A percentile compares a stretch with the other conserved stretches of the same genome.
Conservation (phyloP, 257 asterid species). For the Paulownia fortunei region DNA sequence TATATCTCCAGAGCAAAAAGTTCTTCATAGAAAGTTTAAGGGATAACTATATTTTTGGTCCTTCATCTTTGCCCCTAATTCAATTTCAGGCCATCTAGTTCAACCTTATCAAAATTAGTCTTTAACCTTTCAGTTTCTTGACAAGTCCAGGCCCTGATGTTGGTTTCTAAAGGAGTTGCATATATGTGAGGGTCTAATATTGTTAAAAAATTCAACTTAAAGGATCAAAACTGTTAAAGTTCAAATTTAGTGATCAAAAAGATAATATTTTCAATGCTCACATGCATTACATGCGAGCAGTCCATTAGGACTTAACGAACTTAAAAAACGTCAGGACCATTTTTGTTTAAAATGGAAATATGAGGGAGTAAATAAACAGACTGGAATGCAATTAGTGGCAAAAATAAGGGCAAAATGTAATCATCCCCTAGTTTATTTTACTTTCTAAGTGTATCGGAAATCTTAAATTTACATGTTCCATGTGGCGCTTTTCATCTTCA, state of each 20-base stretch:
- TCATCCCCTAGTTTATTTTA: background rate
- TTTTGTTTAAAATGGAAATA: background rate
- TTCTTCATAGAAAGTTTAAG: background rate
- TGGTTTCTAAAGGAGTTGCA: slow-evolving; percentile 19
- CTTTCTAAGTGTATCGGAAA: background rate
- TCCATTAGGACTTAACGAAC: background rate
- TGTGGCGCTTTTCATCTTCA: background rate
- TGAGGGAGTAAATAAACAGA: background rate
- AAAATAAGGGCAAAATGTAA: background rate
- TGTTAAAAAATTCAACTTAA: background rate
- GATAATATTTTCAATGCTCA: background rate
- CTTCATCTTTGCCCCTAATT: background rate
- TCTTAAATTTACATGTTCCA: slow-evolving; percentile 14
- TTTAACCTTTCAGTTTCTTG: background rate
- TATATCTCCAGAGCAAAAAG: background rate
- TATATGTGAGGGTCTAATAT: background rate
- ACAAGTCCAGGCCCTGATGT: background rate
- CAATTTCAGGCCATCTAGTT: background rate
- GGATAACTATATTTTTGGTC: background rate
- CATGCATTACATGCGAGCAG: background rate
- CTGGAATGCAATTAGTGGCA: background rate
- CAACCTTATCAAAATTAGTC: background rate
- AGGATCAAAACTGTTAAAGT: background rate
- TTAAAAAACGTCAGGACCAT: background rate
- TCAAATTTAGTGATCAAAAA: background rate